Conservation (phyloP, 2,329 filamentous ascomycete species). For the Sporothrix schenckii region DNA sequence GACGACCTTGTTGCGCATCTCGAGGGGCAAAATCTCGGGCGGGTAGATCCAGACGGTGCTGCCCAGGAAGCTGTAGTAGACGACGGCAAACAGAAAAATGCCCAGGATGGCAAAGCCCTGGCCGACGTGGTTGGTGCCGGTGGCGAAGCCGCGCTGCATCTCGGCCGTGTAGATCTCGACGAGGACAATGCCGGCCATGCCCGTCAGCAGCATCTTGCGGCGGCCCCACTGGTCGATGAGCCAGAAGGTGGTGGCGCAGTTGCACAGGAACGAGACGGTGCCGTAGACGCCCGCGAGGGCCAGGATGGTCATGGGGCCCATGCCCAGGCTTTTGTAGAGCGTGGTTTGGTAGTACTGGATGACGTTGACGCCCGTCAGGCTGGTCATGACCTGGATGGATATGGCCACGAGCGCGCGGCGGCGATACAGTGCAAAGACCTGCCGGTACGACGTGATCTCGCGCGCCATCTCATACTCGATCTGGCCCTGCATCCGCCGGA, state of each 20-base stretch:
- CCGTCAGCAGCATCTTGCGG: constrained; percentile 60
- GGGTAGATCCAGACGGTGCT: constrained; percentile 60
- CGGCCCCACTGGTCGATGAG: constrained; percentile 62
- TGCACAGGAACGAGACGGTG: constrained; percentile 55
- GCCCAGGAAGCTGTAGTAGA: constrained; percentile 60
- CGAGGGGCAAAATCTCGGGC: constrained; percentile 57
- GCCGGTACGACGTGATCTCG: constrained; percentile 55
- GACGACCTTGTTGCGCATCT: constrained; percentile 58
- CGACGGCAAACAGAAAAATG: constrained; percentile 61
- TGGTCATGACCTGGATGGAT: constrained; percentile 61
- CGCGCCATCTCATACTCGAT: constrained; percentile 61
- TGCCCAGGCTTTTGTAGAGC: constrained; percentile 58
- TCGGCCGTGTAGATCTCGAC: constrained; percentile 62
- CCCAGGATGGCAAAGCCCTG: constrained; percentile 63
- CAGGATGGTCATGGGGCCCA: constrained; percentile 53
- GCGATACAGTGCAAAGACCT: constrained; percentile 56
- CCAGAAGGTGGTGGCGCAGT: constrained; percentile 55
- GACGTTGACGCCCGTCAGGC: constrained; percentile 60
- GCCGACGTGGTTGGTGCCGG: constrained; percentile 57
- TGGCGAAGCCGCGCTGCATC: constrained; percentile 61
- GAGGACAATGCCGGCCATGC: constrained; percentile 55
- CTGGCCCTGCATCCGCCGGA: constrained; percentile 56
- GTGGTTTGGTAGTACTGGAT: constrained; percentile 51
- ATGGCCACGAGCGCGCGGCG: constrained; percentile 57
- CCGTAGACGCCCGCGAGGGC: constrained; percentile 59